These are phyloP conservation scores for Mortierella alpina DNA, from an alignment of 192 early-diverging fungal species.

Conservation along the genomic window DNA sequence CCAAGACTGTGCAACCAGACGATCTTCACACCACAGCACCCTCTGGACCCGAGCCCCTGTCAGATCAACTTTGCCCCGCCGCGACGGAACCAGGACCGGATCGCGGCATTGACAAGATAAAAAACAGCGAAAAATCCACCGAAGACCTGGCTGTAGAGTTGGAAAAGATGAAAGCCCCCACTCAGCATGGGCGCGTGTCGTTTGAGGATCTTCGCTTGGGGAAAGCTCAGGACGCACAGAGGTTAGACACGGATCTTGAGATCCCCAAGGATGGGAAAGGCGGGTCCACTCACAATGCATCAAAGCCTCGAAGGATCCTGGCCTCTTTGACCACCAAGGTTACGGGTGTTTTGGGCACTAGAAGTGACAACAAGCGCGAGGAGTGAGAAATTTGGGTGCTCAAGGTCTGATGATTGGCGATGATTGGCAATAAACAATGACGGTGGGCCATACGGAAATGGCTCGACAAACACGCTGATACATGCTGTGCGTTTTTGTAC, in stretches of 20 bases:
- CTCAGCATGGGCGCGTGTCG: background rate
- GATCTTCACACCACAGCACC: background rate
- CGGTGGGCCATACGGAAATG: too few species aligned
- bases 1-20: background rate
- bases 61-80: slow-evolving; percentile 4
- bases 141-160: slow-evolving; percentile 22
- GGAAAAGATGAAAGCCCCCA: slow-evolving; percentile 9
- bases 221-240: background rate
- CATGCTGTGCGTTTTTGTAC: too few species aligned
- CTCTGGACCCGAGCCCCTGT: background rate
- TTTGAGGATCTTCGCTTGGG: background rate
- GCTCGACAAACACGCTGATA: too few species aligned
- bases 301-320: background rate
- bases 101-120: background rate
- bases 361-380: too few species aligned
- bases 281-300: background rate
- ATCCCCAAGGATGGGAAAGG: background rate
- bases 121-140: slow-evolving; percentile 2
- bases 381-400: background rate
- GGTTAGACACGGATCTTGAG: background rate
- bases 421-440: too few species aligned
- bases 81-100: slow-evolving; percentile 17
- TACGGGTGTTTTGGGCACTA: background rate
- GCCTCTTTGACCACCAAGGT: slow-evolving; percentile 1
- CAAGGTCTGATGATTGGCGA: background rate